Base-by-base conservation (phyloP, 495 filamentous ascomycete genomes). In the Opeltia flavorubescens region DNA sequence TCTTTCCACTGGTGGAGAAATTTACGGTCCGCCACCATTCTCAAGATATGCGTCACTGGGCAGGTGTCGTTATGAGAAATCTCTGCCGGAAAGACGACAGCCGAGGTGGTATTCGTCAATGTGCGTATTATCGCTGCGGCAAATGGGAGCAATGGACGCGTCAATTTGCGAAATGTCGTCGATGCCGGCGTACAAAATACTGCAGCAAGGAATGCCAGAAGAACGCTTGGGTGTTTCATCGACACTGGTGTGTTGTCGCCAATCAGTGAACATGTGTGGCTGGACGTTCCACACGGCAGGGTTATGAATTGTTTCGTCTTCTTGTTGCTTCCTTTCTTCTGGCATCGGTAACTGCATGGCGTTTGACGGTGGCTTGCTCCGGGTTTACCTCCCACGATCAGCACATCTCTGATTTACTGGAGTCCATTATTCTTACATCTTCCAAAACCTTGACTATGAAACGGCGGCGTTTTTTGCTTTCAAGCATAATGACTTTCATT, bases 181-280 rank as follows among this genome's bases (percentile, higher is more conserved):
- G 91, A 41, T 98, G 91, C 66, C 81, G 91, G 52, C 81, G 91
- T 50, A 98, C 91, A 52, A 98, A 98, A 62, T 98, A 98, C 67
- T 98, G 91, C 80, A 94, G 87, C 75, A 98, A 98, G 66, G 91
- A 95, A 58, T 98, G 91, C 66, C 91, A 98, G 64, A 96, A 98
- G 70, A 88, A 86, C 53, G 91, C 91, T 7, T 98, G 91, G 91
- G 86, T 91, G 11, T 94, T 85, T 62, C 91, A 98, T 59, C 79
- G 91, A 36, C 89, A 95, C 65, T 98, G 91, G 91, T 98, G 91
- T 63, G 69, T 72, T 49, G 81, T 86, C 35, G 84, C 84, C 43
- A 83, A 88, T 29, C 73, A 74, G 53, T 76, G 68, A 68, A 57
- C 29, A 30, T 41, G 18, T 20, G 21, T 41, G 21, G 38, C 15